Evolutionary conservation across 805 yeast genomes (phyloP).

Genomic region (Candida sithepensis): DNA sequence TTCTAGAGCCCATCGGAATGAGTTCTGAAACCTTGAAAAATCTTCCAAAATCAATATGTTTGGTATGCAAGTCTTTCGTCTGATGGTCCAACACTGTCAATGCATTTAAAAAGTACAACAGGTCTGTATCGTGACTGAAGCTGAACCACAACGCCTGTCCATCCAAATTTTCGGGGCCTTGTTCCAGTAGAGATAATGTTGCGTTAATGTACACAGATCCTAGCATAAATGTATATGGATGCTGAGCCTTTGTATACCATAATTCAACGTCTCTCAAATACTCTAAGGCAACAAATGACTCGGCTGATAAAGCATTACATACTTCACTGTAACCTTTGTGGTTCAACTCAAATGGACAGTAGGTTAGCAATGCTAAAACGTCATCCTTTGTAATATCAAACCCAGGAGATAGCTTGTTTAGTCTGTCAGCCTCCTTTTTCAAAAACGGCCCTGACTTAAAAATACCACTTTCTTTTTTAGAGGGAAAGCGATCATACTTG

Average conservation of each 20-base stretch:
- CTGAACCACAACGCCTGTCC: slow-evolving; percentile 52
- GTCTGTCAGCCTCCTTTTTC: slow-evolving; percentile 50
- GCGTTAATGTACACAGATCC: slow-evolving; percentile 60
- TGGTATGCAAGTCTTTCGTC: slow-evolving; percentile 33
- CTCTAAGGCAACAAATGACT: slow-evolving; percentile 60
- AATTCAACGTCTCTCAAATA: slow-evolving; percentile 56
- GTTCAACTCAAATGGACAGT: slow-evolving; percentile 76
- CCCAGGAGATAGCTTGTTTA: slow-evolving; percentile 53
- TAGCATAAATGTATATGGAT: slow-evolving; percentile 50
- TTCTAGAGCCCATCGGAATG: slow-evolving; percentile 56
- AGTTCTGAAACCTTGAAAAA: slow-evolving; percentile 42
- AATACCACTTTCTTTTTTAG: slow-evolving; percentile 14
- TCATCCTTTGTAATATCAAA: slow-evolving; percentile 50
- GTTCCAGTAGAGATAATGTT: slow-evolving; percentile 28
- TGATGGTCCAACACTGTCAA: slow-evolving; percentile 51
- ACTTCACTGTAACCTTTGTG: slow-evolving; percentile 64
- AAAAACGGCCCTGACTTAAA: slow-evolving; percentile 36
- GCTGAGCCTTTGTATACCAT: slow-evolving; percentile 60
- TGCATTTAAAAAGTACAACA: slow-evolving; percentile 59
- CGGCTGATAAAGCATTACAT: slow-evolving; percentile 64
- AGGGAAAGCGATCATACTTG: slow-evolving; percentile 17
- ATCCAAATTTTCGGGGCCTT: slow-evolving; percentile 16
- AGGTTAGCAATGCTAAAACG: slow-evolving; percentile 47
- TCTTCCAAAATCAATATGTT: slow-evolving; percentile 41
- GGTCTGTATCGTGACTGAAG: slow-evolving; percentile 72